Evolutionary conservation across 805 yeast species (phyloP), one percentile per base, ranked within the genome.

Genomic region (Metschnikowia continentalis): DNA sequence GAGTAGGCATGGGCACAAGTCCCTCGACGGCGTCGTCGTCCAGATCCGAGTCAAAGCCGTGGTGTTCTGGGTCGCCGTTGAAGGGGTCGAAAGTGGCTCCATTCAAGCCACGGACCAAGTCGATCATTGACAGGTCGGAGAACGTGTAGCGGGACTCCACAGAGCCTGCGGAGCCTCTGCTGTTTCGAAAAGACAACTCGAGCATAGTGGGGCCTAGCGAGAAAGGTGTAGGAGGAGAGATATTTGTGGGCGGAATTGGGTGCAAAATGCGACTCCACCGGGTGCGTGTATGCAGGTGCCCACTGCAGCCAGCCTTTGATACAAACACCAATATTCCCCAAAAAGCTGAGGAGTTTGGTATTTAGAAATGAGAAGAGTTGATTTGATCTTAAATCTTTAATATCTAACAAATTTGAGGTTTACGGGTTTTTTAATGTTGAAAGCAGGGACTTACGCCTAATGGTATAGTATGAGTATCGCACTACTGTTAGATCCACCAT

Each of bases 51-150:
- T 22, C 42, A 7, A 22, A 14, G 42, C 5, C 30, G 3, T 15
- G 4, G 39, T 41, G 43, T 10, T 45, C 42, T 5, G 32, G 36
- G 3, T 23, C 43, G 5, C 13, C 43, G 19, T 11, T n/a, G 40
- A 35, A 22, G 14, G 26, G 46, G 22, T 26, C 46, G 32, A 42
- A 35, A 13, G 32, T 17, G 32, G 47, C 40, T 15, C 53, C 55
- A 33, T 53, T 53, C 17, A 53, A 47, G 35, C 48, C 48, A 33
- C 55, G 55, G 42, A 53, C 55, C 43, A 53, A 47, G n/a, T 53
- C 55, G 32, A 53, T 49, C 55, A 53, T 53, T 17, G 55, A 53
- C 55, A 47, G 53, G 36, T 53, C 53, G 26, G 55, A 53, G 39
- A 53, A 46, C 14, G 51, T 39, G 39, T 40, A 26, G 5, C 26